Evolutionary conservation across 2,329 filamentous ascomycete genomes (phyloP).

Genomic region (Bisporella sp.): DNA sequence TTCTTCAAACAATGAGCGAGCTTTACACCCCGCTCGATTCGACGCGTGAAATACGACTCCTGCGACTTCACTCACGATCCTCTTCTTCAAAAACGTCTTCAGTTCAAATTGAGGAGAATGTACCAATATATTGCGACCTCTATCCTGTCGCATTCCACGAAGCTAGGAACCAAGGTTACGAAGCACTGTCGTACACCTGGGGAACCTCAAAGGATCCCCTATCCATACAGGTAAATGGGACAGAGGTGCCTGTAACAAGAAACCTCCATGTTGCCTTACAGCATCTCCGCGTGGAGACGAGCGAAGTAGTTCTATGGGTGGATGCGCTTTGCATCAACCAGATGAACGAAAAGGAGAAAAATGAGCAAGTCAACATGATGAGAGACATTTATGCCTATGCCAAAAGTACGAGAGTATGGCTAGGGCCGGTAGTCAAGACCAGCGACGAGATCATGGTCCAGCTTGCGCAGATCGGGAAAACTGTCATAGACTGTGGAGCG

Average conservation of each 20-base stretch:
- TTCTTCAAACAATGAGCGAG: too few relatives aligned
- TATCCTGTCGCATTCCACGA: too few relatives aligned
- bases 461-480: neutral
- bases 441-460: slow-evolving; percentile 19
- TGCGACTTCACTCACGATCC: too few relatives aligned
- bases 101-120: too few relatives aligned
- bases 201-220: slow-evolving; percentile 21
- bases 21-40: too few relatives aligned
- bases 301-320: slow-evolving; percentile 16
- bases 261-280: slow-evolving; percentile 18
- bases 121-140: too few relatives aligned
- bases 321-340: slow-evolving; percentile 24
- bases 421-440: slow-evolving; percentile 19
- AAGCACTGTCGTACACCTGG: slow-evolving; percentile 29
- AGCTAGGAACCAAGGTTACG: slow-evolving; percentile 9
- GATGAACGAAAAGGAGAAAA: slow-evolving; percentile 12
- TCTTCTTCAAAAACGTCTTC: too few relatives aligned
- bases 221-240: slow-evolving; percentile 10
- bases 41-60: too few relatives aligned
- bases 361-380: slow-evolving; percentile 18
- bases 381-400: slow-evolving; percentile 19
- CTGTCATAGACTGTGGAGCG: slow-evolving; percentile 2
- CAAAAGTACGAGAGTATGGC: slow-evolving; percentile 19
- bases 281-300: slow-evolving; percentile 7
- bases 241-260: slow-evolving; percentile 8